Percentiles rank a stretch among this genome's conserved stretches.
These are phyloP conservation scores for Ascochyta viciae-villosae DNA, from an alignment of 2,329 filamentous ascomycete genomes.

Conservation along the genomic window DNA sequence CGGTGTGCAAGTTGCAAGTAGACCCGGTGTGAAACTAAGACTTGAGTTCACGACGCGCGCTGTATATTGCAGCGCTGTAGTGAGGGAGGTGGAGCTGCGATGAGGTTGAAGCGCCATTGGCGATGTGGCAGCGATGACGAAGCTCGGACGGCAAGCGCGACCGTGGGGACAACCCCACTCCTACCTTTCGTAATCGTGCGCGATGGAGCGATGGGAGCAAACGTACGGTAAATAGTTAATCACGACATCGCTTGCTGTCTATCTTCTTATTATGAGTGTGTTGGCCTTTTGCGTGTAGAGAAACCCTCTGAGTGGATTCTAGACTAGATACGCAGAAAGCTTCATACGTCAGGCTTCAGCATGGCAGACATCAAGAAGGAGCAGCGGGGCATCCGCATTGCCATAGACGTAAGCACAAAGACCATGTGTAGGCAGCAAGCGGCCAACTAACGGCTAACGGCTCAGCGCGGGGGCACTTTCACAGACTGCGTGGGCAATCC, in stretches of 20 bases:
- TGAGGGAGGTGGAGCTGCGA: not conserved
- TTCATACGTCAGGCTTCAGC: not conserved
- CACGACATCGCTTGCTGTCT: not conserved
- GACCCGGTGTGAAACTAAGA: too few species aligned
- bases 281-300: not conserved
- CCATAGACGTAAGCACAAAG: conserved; percentile 60
- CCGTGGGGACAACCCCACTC: conserved; percentile 3
- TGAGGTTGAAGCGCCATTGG: not conserved
- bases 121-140: conserved; percentile 4
- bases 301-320: not conserved
- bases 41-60: too few species aligned
- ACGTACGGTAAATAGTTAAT: not conserved
- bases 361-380: conserved; percentile 39
- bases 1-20: too few species aligned
- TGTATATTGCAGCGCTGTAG: too few species aligned
- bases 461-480: conserved; percentile 82
- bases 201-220: not conserved
- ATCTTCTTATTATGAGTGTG: not conserved
- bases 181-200: not conserved
- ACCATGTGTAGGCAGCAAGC: conserved; percentile 13
- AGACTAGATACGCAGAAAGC: not conserved
- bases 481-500: conserved; percentile 90
- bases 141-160: not conserved
- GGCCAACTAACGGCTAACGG: conserved; percentile 5
- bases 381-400: conserved; percentile 72